Evolutionary conservation across 1,284 basidiomycete species (phyloP).

Genomic region (Exobasidium rhododendri): DNA sequence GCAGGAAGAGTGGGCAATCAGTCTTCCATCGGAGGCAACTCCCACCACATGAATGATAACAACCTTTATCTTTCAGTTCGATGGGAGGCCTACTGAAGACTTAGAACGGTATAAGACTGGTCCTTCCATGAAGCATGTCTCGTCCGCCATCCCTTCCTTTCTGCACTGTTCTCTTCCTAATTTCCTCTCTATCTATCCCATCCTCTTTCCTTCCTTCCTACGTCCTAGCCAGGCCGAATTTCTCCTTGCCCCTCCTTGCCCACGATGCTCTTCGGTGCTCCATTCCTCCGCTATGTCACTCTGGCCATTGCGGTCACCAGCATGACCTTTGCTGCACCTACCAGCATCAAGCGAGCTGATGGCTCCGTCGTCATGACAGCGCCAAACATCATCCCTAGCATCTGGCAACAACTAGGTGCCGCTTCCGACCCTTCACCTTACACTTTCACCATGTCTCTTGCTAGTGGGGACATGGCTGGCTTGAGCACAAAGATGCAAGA

Average conservation of each 20-base stretch:
- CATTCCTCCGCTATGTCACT: neutral
- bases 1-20: too few species aligned
- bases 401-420: conserved; percentile 4
- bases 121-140: too few species aligned
- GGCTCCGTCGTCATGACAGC: conserved; percentile 2
- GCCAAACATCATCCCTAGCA: conserved; percentile 5
- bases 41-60: too few species aligned
- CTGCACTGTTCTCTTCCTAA: too few species aligned
- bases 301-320: neutral
- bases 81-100: too few species aligned
- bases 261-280: neutral
- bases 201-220: neutral
- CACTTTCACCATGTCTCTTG: conserved; percentile 20
- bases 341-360: neutral
- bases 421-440: conserved; percentile 7
- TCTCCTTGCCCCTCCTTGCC: neutral
- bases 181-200: too few species aligned
- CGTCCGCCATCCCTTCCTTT: neutral
- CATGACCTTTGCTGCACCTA: neutral
- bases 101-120: too few species aligned
- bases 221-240: too few species aligned
- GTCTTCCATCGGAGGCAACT: too few species aligned
- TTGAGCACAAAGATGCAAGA: conserved; percentile 18
- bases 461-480: conserved; percentile 13
- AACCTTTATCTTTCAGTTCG: too few species aligned